Percentiles rank a stretch among this genome's conserved stretches.
phyloP scores from a whole-genome alignment of 495 filamentous ascomycete species.

The Aspergillus nidulans region DNA sequence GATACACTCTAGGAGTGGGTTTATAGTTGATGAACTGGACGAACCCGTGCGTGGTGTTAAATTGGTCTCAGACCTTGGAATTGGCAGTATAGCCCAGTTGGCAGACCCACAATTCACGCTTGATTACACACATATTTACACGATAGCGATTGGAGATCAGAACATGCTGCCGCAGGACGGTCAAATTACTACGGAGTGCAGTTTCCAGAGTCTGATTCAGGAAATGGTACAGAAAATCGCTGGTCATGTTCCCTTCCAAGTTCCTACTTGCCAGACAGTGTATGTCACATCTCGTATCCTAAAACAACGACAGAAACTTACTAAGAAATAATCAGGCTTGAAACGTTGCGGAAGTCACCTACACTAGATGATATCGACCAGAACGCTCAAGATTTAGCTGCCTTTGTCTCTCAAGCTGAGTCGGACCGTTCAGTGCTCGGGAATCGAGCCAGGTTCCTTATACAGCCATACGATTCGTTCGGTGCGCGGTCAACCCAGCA shows the following conservation, averaged over 20 bases:
- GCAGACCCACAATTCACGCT: conserved; percentile 26
- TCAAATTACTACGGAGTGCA: background rate
- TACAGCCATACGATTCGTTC: conserved; percentile 17
- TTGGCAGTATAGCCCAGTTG: conserved; percentile 8
- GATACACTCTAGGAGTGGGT: conserved; percentile 19
- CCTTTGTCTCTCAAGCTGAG: conserved; percentile 19
- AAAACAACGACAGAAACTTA: background rate
- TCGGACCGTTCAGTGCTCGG: background rate
- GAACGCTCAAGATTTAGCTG: conserved; percentile 23
- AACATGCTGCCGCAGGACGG: background rate
- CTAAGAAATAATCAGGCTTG: conserved; percentile 19
- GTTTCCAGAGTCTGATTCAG: conserved; percentile 19
- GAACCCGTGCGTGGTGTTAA: conserved; percentile 19
- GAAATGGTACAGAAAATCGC: conserved; percentile 12
- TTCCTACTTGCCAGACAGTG: conserved; percentile 22
- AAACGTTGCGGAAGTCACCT: conserved; percentile 22
- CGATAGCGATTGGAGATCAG: conserved; percentile 17
- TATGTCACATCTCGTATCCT: conserved; percentile 5
- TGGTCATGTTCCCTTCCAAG: background rate
- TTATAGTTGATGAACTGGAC: conserved; percentile 39
- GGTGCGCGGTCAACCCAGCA: conserved; percentile 9
- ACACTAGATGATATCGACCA: conserved; percentile 34
- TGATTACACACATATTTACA: conserved; percentile 31
- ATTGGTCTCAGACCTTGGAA: conserved; percentile 1
- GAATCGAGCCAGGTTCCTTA: conserved; percentile 13